Evolutionary conservation across 2,329 filamentous ascomycete species (phyloP), one percentile per base, ranked within the genome.

Genomic region (Epichloe typhina): DNA sequence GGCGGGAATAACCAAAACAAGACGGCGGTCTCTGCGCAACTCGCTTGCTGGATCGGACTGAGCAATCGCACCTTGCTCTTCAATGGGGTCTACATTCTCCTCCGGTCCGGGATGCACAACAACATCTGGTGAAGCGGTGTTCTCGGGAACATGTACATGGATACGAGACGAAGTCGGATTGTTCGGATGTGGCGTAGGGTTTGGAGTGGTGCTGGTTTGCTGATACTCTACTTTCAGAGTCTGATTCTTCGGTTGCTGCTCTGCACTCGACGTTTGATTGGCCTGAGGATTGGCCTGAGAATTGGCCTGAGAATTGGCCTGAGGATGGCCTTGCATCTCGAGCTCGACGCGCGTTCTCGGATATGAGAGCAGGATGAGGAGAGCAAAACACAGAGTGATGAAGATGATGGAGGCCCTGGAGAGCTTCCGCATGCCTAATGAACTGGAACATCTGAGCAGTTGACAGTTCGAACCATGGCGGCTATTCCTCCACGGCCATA

Each of bases 1-100:
- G 11, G 45, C 31, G n/a, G 45, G 45, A 21, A 47, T 21, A 11
- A 61, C 53, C 39, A 61, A 43, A 11, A 54, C 56, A 21, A 61
- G 54, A 21, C 55, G 55, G 23, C 52, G 54, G 42, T 55, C 44
- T 47, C 35, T 47, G 40, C 12, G 17, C 21, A 26, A 17, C 21
- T 43, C 17, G n/a, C 33, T 15, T 23, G 4, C 45, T 47, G 33
- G 21, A 38, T 35, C 31, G 8, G 45, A n/a, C 36, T 17, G 31
- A 35, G 33, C 12, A 12, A 6, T n/a, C 37, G 13, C 5, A 15
- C n/a, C 37, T 37, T 37, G 31, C n/a, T 36, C 9, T 17, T 38
- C 13, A 8, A 38, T n/a, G 37, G 15, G 37, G 5, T n/a, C 13
- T n/a, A 38, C 7, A 7, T 38, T 13, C 37, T n/a, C 8, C 37